phyloP scores from a whole-genome alignment of 139 green algal species.

The Zygnema circumcarinatum region DNA sequence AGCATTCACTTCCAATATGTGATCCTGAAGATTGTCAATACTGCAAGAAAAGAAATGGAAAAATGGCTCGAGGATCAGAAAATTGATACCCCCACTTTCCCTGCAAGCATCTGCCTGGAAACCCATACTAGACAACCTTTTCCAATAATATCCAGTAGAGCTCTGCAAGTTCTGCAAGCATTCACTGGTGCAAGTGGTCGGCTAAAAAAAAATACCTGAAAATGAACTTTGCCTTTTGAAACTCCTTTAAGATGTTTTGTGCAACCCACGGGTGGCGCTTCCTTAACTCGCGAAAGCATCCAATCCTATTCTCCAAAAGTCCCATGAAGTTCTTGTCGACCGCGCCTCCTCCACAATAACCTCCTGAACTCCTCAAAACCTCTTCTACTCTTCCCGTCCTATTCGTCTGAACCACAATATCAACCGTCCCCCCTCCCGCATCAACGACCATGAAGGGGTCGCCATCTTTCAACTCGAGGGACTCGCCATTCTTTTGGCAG shows the following conservation, averaged over 20 bases:
- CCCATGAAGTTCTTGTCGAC: background rate
- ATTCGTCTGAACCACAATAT: background rate
- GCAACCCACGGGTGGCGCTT: background rate
- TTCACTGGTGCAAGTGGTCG: background rate
- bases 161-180: background rate
- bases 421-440: background rate
- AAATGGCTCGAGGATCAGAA: background rate
- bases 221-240: background rate
- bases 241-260: background rate
- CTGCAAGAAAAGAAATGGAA: background rate
- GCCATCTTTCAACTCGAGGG: background rate
- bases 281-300: background rate
- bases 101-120: background rate
- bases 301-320: background rate
- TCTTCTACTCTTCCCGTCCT: background rate
- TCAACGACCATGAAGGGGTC: background rate
- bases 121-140: background rate
- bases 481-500: background rate
- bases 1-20: background rate
- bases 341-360: background rate
- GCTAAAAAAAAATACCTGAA: background rate
- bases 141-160: background rate
- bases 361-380: background rate
- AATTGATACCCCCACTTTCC: background rate
- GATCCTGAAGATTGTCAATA: background rate